Evolutionary conservation across 2,329 filamentous ascomycete species (phyloP), one percentile per base, ranked within the genome.

Genomic region (Ophiocordyceps polyrhachis-furcata): DNA sequence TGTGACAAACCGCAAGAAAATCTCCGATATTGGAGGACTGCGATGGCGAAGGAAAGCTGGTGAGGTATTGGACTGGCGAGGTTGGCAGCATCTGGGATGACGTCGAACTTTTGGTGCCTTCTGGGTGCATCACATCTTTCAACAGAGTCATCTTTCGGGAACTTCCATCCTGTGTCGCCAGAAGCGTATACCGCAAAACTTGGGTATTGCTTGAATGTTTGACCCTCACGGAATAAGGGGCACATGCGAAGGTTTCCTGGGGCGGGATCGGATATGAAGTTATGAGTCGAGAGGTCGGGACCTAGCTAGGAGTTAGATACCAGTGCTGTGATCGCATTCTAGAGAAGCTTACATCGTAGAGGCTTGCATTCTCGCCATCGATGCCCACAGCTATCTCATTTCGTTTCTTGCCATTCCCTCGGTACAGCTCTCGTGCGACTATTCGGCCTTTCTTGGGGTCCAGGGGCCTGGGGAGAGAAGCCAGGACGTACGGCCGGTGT

Each of bases 231-330:
- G 77, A 81, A 56, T 67, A 70, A 19, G 76, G 71, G 9, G 76
- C 59, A 58, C 76, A 80, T 45, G 74, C 74, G 56, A 81, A 78
- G 44, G 67, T 68, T 44, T 77, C 71, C 57, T 79, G 74, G 1
- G 77, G 78, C 23, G 77, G 73, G 48, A 81, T 71, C 20, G 77
- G 76, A 56, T 81, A 81, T 2, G 77, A 81, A 7, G 76, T 80
- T 52, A 81, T 69, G 49, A 80, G 63, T 48, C 72, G 68, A 6
- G 76, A 73, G 4, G 74, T 71, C 4, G 75, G 68, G 41, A 80
- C 66, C 77, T 81, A 49, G 13, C 7, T 20, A 13, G 35, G 25
- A 2, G 21, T 52, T 35, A 52, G 19, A 17, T 44, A 20, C 40
- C 44, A 42, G 40, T 29, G 29, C 2, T 14, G 15, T 28, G 28